Evolutionary conservation across 306 rosid species (phyloP), one percentile per base, ranked within the genome.

Genomic region (Trifolium repens): DNA sequence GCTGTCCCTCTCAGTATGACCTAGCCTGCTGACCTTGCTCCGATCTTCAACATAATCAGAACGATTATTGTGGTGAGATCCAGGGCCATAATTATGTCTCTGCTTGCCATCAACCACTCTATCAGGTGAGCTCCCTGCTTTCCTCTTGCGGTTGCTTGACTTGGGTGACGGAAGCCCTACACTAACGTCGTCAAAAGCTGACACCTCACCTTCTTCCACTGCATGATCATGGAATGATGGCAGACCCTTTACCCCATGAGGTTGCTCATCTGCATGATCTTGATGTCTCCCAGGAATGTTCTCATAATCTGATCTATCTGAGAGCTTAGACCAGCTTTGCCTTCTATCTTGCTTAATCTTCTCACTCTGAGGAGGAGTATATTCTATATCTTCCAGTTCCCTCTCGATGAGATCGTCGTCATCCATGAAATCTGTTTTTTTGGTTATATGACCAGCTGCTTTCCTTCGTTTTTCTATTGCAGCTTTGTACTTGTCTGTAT

Each of bases 381-480:
- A 72, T 76, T 96, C 99, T 26, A 96, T 87, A 85, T 93, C 96
- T 85, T 96, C 99, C 47, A 96, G 85, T 82, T 92, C 98, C 87
- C 89, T 90, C 81, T 94, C 99, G 72, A 96, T 92, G 69, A 96
- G 89, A 83, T 96, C 99, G 79, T 96, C 99, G 64, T 96, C 98
- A 77, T 96, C 92, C 93, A 96, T 84, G 67, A 82, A 47, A 75
- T 96, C 99, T 54, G 87, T 70, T 76, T 87, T 96, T 75, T 88
- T 83, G 46, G 93, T 84, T 58, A 90, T 72, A 69, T 88, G 85
- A 53, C 90, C 91, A 69, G 85, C 65, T 52, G 89, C 80, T 82
- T 89, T 96, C 93, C 93, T 90, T 61, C 99, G 85, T 83, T 92
- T 96, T 87, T 96, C 99, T 67, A 96, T 75, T 10, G 93, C 96